These are phyloP conservation scores for Pseudomassariella vexata DNA, from an alignment of 2,329 filamentous ascomycete species.

Conservation along the genomic window DNA sequence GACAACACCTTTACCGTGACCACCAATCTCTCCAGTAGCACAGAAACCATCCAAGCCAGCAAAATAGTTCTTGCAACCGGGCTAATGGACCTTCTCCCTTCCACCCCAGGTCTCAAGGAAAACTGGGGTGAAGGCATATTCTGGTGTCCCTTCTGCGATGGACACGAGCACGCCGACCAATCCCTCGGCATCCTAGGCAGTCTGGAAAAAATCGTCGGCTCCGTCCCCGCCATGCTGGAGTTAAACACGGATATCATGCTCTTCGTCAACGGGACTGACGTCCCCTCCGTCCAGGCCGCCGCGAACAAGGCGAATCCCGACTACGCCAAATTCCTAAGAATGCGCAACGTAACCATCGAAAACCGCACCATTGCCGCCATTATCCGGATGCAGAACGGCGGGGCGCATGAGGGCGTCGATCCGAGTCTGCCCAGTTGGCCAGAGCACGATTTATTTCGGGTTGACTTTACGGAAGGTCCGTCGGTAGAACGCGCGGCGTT, in stretches of 20 bases:
- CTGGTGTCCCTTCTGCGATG: constrained; percentile 63
- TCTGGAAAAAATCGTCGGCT: constrained; percentile 35
- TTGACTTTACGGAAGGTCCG: not conserved
- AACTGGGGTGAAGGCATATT: constrained; percentile 55
- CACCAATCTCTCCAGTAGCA: too few relatives aligned
- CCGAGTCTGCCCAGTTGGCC: not conserved
- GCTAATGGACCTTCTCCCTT: constrained; percentile 46
- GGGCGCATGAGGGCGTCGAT: not conserved
- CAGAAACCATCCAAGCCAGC: constrained; percentile 33
- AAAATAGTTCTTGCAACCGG: constrained; percentile 55
- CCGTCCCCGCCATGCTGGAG: constrained; percentile 46
- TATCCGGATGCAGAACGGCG: not conserved
- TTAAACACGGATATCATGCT: constrained; percentile 50
- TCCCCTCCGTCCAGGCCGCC: constrained; percentile 29
- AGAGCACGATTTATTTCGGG: not conserved
- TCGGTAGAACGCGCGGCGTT: not conserved
- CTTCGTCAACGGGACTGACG: constrained; percentile 56
- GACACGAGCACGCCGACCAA: constrained; percentile 55
- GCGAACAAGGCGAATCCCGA: constrained; percentile 34
- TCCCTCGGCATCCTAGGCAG: constrained; percentile 45
- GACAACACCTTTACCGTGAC: constrained; percentile 42
- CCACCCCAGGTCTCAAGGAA: constrained; percentile 46
- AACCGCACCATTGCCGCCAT: not conserved
- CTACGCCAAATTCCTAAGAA: not conserved
- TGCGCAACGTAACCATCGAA: not conserved